Evolutionary conservation across 345 rosid genomes (phyloP).

Genomic region (Eucalyptus sp.): DNA sequence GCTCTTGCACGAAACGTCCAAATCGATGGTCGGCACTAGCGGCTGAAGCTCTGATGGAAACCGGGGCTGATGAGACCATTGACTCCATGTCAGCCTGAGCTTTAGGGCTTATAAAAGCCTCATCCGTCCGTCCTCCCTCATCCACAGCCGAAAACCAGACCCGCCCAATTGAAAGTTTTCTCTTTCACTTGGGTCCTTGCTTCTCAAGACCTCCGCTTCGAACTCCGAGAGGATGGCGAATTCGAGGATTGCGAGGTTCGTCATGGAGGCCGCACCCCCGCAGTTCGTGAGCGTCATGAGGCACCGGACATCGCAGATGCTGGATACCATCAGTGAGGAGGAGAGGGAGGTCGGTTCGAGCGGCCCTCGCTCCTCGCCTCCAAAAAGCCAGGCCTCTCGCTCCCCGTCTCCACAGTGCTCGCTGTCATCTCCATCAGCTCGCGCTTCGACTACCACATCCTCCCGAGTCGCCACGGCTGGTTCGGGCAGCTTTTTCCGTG

Average conservation of each 20-base stretch:
- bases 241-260: constrained; percentile 53
- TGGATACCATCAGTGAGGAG: constrained; percentile 87
- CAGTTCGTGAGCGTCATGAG: constrained; percentile 73
- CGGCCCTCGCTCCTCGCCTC: neutral
- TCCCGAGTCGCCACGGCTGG: neutral
- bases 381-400: neutral
- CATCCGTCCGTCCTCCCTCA: neutral
- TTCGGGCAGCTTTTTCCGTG: constrained; percentile 11
- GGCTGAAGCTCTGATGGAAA: neutral
- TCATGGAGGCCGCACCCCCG: constrained; percentile 85
- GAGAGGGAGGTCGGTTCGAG: constrained; percentile 31
- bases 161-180: neutral
- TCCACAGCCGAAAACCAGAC: neutral
- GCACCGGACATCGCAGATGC: constrained; percentile 51
- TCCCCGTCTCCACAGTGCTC: neutral
- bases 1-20: neutral
- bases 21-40: neutral
- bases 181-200: neutral
- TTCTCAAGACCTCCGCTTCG: neutral
- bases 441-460: neutral
- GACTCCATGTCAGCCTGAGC: neutral
- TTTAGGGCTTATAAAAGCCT: neutral
- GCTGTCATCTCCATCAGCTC: neutral
- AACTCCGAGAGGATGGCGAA: constrained; percentile 36
- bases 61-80: neutral